These are phyloP conservation scores for Lavandula angustifolia DNA, from an alignment of 257 asterid genomes.

Conservation along the genomic window DNA sequence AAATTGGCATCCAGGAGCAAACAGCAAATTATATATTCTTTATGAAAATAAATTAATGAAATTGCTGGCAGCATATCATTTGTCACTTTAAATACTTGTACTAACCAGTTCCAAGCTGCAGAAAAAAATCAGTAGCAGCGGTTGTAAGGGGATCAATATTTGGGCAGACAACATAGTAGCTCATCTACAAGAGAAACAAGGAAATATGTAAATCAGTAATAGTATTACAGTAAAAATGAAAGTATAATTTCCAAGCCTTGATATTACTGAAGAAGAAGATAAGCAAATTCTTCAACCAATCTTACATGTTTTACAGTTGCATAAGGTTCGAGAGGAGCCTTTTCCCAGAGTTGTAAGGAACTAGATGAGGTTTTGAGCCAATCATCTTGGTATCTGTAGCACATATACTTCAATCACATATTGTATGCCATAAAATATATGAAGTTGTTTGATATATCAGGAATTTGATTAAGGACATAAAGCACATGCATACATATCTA, in stretches of 20 bases:
- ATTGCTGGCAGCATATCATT: constrained; percentile 17
- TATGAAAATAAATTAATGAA: constrained; percentile 14
- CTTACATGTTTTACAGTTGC: constrained; percentile 91
- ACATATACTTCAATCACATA: constrained; percentile 29
- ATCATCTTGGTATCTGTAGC: constrained; percentile 92
- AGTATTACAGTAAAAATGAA: constrained; percentile 21
- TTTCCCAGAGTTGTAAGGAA: constrained; percentile 91
- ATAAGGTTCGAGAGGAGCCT: constrained; percentile 99
- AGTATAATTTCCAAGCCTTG: constrained; percentile 28
- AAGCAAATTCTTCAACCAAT: constrained; percentile 15
- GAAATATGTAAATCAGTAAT: constrained; percentile 24
- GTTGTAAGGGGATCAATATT: constrained; percentile 88
- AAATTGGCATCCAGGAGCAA: constrained; percentile 14
- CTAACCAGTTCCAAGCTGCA: constrained; percentile 99
- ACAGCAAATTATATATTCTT: background rate
- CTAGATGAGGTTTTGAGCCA: constrained; percentile 94
- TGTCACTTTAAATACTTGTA: constrained; percentile 22
- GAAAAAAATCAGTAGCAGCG: constrained; percentile 94
- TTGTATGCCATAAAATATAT: constrained; percentile 10
- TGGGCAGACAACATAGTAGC: constrained; percentile 93
- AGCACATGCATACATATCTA: background rate
- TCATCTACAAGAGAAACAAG: constrained; percentile 61
- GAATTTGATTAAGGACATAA: background rate
- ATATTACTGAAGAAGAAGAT: background rate
- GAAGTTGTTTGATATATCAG: background rate